Base-by-base conservation (phyloP, 306 rosid genomes). In the Rubus parviflorus region DNA sequence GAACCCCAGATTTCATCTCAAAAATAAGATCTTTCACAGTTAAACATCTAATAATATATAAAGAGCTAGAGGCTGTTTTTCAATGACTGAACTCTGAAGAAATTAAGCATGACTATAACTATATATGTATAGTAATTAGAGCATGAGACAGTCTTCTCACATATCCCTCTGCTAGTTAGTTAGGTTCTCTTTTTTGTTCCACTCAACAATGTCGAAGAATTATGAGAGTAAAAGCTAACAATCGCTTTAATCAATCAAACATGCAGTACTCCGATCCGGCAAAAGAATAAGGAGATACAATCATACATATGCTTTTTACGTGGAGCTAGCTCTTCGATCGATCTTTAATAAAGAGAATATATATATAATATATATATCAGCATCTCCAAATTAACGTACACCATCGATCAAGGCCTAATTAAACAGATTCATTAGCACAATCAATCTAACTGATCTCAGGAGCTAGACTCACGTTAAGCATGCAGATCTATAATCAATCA, bases 191-290 rank as follows among this genome's bases (percentile, higher is more conserved):
- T 70, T 70, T 79, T 56, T 19, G 46, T 68, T 15, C 76, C 81
- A 75, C 77, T 83, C 79, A 73, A 69, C 79, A 37, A 74, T 56
- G 79, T 84, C 77, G 77, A 83, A 79, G 86, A 79, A 77, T 78
- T 76, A 85, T 82, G 78, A 69, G 79, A 77, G 85, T 48, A 70
- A 88, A 90, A 80, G 73, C 73, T 22, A 20, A 77, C 71, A 49
- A 19, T 5, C 74, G 49, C 83, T 85, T 80, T 78, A 81, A 71
- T 81, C 51, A 74, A 86, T 80, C 84, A 76, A 65, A 38, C 70
- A n/a, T n/a, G n/a, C n/a, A 65, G 48, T 16, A 1, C 13, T 73
- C 79, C 73, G 72, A 58, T 73, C 79, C 75, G 72, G 63, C 64
- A 74, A 67, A 75, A 81, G 46, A 22, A 62, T 46, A 70, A 73